A percentile compares a stretch with the other conserved stretches of the same genome.
phyloP scores from a whole-genome alignment of 2,329 filamentous ascomycete species.

The Rhytidhysteron rufulum region DNA sequence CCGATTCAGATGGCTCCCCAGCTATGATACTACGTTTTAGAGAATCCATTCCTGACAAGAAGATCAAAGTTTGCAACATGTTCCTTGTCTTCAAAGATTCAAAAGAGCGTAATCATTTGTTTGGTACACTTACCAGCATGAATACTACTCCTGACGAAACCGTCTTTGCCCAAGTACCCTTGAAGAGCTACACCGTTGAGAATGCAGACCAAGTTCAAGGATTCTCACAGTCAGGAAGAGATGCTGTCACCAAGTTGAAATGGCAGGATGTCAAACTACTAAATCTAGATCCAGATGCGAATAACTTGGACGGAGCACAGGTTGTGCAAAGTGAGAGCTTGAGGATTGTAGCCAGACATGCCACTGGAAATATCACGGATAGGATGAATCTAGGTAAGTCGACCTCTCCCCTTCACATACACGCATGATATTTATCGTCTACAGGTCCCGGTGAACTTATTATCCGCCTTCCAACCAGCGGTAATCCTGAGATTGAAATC shows the following conservation, averaged over 20 bases:
- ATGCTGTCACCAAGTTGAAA: constrained; percentile 42
- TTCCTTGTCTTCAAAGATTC: constrained; percentile 72
- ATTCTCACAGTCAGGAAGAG: constrained; percentile 35
- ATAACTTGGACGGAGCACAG: constrained; percentile 55
- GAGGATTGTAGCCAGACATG: constrained; percentile 70
- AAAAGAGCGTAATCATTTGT: constrained; percentile 67
- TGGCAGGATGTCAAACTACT: constrained; percentile 70
- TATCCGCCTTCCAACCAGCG: constrained; percentile 42
- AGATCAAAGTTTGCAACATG: constrained; percentile 55
- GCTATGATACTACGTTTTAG: constrained; percentile 68
- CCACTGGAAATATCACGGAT: constrained; percentile 75
- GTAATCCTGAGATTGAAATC: constrained; percentile 32
- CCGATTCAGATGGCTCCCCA: constrained; percentile 57
- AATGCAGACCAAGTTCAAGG: constrained; percentile 49
- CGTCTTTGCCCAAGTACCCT: constrained; percentile 64
- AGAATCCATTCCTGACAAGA: constrained; percentile 55
- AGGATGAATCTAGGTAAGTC: constrained; percentile 67
- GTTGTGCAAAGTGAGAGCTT: constrained; percentile 75
- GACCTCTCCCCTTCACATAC: neutral
- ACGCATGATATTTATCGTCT: constrained; percentile 4
- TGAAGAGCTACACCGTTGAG: constrained; percentile 64
- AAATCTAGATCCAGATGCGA: constrained; percentile 60
- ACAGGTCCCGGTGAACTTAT: constrained; percentile 43
- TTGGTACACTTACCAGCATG: constrained; percentile 70
- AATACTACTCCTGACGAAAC: constrained; percentile 64